These are phyloP conservation scores for Bipolaris bicolor DNA, from an alignment of 2,329 filamentous ascomycete species.

Conservation along the genomic window DNA sequence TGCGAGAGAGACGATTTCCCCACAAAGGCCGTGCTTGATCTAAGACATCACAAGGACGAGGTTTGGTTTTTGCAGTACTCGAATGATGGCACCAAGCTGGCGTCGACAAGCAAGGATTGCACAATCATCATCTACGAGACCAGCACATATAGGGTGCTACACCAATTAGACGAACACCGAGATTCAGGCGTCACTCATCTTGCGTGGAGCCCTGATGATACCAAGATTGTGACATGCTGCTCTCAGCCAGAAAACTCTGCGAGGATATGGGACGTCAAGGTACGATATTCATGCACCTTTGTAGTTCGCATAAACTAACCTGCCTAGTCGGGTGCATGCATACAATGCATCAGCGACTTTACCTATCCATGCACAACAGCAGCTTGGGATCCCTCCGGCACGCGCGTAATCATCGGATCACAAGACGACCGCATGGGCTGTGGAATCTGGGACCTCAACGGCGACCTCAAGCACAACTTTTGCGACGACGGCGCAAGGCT, in stretches of 20 bases:
- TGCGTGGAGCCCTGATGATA: conserved; percentile 91
- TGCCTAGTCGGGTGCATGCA: conserved; percentile 56
- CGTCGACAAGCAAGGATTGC: conserved; percentile 78
- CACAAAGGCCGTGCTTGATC: conserved; percentile 69
- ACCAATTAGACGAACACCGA: conserved; percentile 69
- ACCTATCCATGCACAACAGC: conserved; percentile 86
- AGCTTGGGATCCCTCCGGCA: conserved; percentile 82
- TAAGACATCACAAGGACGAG: conserved; percentile 77
- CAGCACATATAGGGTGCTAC: conserved; percentile 68
- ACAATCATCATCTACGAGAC: conserved; percentile 84
- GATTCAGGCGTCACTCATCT: conserved; percentile 77
- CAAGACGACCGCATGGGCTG: conserved; percentile 48
- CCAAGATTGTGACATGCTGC: conserved; percentile 82
- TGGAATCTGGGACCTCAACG: conserved; percentile 66
- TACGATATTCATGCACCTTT: conserved; percentile 16
- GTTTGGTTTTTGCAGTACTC: conserved; percentile 94
- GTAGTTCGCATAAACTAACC: conserved; percentile 12
- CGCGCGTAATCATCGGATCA: conserved; percentile 74
- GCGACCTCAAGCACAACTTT: conserved; percentile 68
- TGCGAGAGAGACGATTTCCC: conserved; percentile 85
- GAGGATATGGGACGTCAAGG: conserved; percentile 70
- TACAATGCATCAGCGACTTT: conserved; percentile 68
- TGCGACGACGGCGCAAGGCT: conserved; percentile 61
- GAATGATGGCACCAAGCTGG: conserved; percentile 80
- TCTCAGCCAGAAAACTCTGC: conserved; percentile 69